Percentiles rank a stretch among this genome's conserved stretches.
Conservation (phyloP, 1,139 yeast genomes). For the Suhomyces yuchorum region DNA sequence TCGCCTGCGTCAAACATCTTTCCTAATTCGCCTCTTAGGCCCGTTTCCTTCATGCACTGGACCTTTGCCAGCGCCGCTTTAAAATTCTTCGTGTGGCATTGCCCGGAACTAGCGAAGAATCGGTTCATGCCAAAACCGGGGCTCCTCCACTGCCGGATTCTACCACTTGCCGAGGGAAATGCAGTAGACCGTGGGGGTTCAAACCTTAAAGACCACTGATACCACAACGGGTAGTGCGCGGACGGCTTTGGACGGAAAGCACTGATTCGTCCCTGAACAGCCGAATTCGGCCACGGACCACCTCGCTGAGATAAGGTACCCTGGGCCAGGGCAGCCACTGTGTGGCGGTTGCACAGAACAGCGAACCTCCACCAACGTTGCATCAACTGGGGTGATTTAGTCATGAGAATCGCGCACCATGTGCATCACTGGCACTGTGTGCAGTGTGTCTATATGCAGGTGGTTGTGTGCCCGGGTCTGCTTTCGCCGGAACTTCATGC, state of each 20-base stretch:
- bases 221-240: no score
- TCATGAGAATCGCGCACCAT: not conserved
- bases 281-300: no score
- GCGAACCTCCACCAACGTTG: not conserved
- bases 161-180: not conserved
- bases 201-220: no score
- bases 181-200: no score
- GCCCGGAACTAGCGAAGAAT: not conserved
- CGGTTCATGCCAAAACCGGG: not conserved
- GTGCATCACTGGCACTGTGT: not conserved
- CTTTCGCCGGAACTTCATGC: no score
- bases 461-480: not conserved
- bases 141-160: not conserved
- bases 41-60: not conserved
- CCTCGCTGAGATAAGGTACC: no score
- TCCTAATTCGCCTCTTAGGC: not conserved
- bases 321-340: not conserved
- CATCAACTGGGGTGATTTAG: not conserved
- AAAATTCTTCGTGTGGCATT: not conserved
- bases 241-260: no score
- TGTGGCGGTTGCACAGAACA: not conserved
- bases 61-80: not conserved
- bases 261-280: no score
- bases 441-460: not conserved
- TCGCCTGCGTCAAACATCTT: not conserved